These are phyloP conservation scores for Panicum virgatum DNA, from an alignment of 202 grass and related monocot species.

Conservation along the genomic window DNA sequence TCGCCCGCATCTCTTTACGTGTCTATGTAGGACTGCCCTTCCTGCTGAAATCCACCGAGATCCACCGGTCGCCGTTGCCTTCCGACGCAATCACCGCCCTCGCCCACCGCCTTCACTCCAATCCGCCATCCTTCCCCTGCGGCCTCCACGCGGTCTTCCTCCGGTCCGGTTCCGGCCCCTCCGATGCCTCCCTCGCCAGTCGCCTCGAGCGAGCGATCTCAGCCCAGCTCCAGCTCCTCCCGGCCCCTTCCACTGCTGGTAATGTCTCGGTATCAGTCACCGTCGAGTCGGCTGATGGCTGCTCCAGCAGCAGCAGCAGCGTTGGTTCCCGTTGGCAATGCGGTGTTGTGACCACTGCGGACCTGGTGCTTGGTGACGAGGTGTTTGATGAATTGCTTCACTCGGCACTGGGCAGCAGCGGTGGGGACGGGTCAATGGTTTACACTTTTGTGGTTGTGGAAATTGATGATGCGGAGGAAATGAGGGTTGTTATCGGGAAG, in stretches of 20 bases:
- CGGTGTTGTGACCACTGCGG: constrained; percentile 27
- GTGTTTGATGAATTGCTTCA: constrained; percentile 74
- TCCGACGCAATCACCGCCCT: constrained; percentile 62
- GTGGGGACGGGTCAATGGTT: constrained; percentile 49
- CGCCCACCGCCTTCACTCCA: constrained; percentile 58
- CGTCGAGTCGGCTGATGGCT: constrained; percentile 41
- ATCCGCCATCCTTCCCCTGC: constrained; percentile 57
- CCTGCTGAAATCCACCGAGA: constrained; percentile 81
- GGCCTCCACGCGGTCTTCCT: constrained; percentile 65
- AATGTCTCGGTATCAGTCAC: constrained; percentile 66
- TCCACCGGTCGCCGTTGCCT: constrained; percentile 73
- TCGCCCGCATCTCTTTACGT: not conserved
- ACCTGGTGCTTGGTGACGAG: constrained; percentile 44
- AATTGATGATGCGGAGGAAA: constrained; percentile 23
- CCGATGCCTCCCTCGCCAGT: constrained; percentile 35
- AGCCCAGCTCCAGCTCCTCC: constrained; percentile 36
- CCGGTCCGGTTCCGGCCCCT: not conserved
- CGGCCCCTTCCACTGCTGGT: not conserved
- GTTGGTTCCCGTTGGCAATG: constrained; percentile 52
- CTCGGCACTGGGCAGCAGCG: constrained; percentile 32
- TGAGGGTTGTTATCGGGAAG: constrained; percentile 67
- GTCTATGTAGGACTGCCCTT: constrained; percentile 47
- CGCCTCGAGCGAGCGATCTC: constrained; percentile 48
- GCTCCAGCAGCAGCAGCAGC: constrained; percentile 15
- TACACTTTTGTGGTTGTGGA: constrained; percentile 77